A percentile compares a stretch with the other conserved stretches of the same genome.
phyloP scores from a whole-genome alignment of 768 basidiomycete species.

The Pleurotus sapidus region DNA sequence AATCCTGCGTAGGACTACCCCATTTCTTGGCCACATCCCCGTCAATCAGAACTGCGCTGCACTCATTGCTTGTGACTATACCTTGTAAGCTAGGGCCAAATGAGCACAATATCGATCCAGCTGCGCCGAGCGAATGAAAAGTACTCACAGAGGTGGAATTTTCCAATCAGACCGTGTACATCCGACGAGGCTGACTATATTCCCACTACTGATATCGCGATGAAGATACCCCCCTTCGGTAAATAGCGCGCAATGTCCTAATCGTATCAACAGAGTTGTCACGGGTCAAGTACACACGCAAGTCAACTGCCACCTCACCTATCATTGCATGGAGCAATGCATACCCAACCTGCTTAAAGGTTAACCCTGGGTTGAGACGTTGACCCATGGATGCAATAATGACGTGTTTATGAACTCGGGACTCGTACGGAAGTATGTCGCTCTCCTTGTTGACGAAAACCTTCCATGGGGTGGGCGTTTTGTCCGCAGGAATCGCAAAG shows the following conservation, averaged over 20 bases:
- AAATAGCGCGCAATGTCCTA: conserved; percentile 6
- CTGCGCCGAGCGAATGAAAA: background rate
- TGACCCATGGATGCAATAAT: background rate
- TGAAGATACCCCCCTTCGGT: conserved; percentile 1
- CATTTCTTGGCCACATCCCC: conserved; percentile 6
- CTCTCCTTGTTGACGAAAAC: background rate
- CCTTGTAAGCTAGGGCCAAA: background rate
- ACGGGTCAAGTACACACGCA: background rate
- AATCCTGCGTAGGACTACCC: background rate
- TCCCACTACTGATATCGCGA: conserved; percentile 7
- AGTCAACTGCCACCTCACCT: background rate
- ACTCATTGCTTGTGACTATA: background rate
- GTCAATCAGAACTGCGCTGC: conserved; percentile 6
- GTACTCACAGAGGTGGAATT: background rate
- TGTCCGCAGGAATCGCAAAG: background rate
- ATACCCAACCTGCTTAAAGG: background rate
- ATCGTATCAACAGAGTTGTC: no score
- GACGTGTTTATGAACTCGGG: background rate
- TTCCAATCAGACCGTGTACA: background rate
- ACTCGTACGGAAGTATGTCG: background rate
- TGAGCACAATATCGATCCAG: no score
- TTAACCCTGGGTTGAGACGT: background rate
- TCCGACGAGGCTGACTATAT: conserved; percentile 1
- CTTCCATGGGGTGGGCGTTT: background rate
- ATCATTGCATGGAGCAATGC: conserved; percentile 8